phyloP scores from a whole-genome alignment of 306 rosid species.

The Oemleria cerasiformis region DNA sequence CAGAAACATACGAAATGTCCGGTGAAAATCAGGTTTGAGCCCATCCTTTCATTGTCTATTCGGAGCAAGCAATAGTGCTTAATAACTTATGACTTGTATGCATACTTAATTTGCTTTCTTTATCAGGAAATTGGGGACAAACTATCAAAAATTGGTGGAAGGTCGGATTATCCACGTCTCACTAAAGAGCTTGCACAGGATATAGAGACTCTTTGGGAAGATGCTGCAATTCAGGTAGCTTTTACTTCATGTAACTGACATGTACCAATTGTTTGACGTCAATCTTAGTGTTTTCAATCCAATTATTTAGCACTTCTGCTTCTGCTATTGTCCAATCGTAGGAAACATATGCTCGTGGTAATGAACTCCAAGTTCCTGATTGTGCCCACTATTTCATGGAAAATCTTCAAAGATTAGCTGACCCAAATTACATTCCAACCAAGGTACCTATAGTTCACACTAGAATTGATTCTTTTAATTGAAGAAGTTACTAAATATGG shows the following conservation, averaged over 20 bases:
- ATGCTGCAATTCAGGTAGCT: conserved; percentile 89
- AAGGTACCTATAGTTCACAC: conserved; percentile 50
- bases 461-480: neutral
- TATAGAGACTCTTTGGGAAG: conserved; percentile 83
- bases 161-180: conserved; percentile 79
- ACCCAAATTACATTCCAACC: conserved; percentile 78
- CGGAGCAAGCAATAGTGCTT: neutral
- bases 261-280: conserved; percentile 11
- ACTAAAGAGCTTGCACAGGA: conserved; percentile 79
- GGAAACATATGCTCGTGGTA: conserved; percentile 92
- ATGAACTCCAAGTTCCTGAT: conserved; percentile 96
- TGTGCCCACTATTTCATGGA: conserved; percentile 93
- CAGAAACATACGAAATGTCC: conserved; percentile 61
- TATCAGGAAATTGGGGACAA: conserved; percentile 77
- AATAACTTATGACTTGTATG: conserved; percentile 16
- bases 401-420: conserved; percentile 79
- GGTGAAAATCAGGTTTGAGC: conserved; percentile 67
- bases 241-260: conserved; percentile 23
- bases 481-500: neutral
- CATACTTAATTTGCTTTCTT: conserved; percentile 15
- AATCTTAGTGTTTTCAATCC: conserved; percentile 10
- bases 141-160: conserved; percentile 77
- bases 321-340: conserved; percentile 30
- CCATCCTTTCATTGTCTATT: conserved; percentile 13
- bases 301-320: neutral